Base-by-base conservation (phyloP, 108 stramenopile species). In the Epithemia pelagica region DNA sequence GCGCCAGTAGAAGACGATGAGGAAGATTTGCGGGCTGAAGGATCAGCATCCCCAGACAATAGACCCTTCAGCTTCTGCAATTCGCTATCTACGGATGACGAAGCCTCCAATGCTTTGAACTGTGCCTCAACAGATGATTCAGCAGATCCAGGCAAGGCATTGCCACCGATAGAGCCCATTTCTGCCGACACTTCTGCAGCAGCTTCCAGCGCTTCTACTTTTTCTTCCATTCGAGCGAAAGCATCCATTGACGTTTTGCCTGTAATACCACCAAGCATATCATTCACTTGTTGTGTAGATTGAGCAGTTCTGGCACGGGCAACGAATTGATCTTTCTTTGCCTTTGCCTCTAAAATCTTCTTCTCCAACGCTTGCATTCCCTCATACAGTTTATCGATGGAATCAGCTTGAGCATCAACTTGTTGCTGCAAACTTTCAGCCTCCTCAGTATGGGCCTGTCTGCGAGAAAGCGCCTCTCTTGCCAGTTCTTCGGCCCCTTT, bases 311-410 rank as follows among this genome's bases (percentile, higher is more conserved):
- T 82, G 0, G 97, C 97, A 19, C 97, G 81, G 15, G 97, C 97
- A 29, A 95, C 78, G 87, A 96, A 85, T 71, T 94, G 91, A 58
- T 98, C 97, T 82, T 98, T 98, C 77, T 96, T 92, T 26, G 92
- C 60, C 81, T 94, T 94, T 55, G 90, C 83, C 68, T 98, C 96
- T 27, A 84, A 68, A 74, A 98, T 96, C 70, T 90, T 92, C 52
- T 81, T 69, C 79, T 98, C 97, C 51, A 98, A 81, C 65, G 80
- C 79, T 82, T 92, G 88, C 95, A 96, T 98, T 51, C 94, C 90
- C 63, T 92, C 90, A 70, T 93, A 93, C 10, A 98, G 73, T 78
- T 95, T 92, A 57, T 94, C 93, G 8, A 96, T 80, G 24, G 86
- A 68, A 26, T 66, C 69, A 26, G 73, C 82, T 74, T 98, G 97